phyloP scores from a whole-genome alignment of 345 rosid species.

The Hypericum perforatum region DNA sequence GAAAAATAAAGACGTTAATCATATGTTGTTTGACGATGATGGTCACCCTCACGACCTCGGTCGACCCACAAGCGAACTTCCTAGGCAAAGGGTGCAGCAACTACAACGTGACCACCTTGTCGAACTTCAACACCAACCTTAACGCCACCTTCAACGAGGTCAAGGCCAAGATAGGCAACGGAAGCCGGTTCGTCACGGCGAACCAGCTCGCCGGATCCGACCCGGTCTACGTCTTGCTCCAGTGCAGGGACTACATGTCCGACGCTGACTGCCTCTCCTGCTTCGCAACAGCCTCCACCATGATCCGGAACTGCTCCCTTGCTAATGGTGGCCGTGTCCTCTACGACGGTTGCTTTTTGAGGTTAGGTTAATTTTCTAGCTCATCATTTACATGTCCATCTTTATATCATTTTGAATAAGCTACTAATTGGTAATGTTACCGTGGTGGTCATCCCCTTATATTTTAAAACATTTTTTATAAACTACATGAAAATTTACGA shows the following conservation, averaged over 20 bases:
- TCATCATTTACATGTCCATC: not conserved
- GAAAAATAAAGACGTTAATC: no score
- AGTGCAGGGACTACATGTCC: no score
- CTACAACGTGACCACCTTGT: constrained; percentile 20
- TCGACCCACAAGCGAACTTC: constrained; percentile 3
- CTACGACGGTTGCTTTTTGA: constrained; percentile 37
- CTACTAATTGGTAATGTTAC: not conserved
- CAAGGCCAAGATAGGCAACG: no score
- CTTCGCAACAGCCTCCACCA: constrained; percentile 18
- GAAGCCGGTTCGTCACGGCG: constrained; percentile 20
- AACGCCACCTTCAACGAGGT: constrained; percentile 17
- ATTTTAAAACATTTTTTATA: no score
- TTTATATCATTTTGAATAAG: not conserved
- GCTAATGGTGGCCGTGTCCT: constrained; percentile 40
- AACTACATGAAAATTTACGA: no score
- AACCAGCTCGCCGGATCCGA: constrained; percentile 14
- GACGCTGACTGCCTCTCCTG: constrained; percentile 25
- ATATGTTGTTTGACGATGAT: no score
- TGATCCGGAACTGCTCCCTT: no score
- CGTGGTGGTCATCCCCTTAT: no score
- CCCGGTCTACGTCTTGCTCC: constrained; percentile 24
- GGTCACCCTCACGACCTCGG: no score
- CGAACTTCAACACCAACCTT: constrained; percentile 24
- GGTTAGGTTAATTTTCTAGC: constrained; percentile 17
- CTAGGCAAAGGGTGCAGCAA: constrained; percentile 32